These are phyloP conservation scores for Trametes sanguinea DNA, from an alignment of 768 basidiomycete species.

Conservation along the genomic window DNA sequence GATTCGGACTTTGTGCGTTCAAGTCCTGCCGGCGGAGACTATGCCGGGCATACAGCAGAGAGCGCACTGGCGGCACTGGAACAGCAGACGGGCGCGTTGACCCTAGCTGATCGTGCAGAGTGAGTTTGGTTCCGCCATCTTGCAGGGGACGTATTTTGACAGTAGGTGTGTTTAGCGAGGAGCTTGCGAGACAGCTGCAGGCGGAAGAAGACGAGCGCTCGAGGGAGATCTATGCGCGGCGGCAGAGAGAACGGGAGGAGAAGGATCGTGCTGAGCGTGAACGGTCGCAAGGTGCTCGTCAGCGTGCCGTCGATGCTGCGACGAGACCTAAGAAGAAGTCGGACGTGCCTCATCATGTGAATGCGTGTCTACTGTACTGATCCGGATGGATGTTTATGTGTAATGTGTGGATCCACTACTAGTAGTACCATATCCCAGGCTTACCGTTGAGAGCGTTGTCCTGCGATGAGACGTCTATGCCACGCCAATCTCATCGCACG, in stretches of 20 bases:
- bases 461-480: too few relatives aligned
- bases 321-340: constrained; percentile 25
- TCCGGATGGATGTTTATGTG: too few relatives aligned
- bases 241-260: constrained; percentile 37
- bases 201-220: constrained; percentile 69
- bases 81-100: constrained; percentile 41
- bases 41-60: constrained; percentile 72
- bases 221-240: constrained; percentile 37
- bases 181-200: constrained; percentile 76
- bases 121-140: constrained; percentile 38
- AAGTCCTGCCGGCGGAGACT: constrained; percentile 78
- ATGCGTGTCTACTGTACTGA: background rate
- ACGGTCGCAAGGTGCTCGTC: constrained; percentile 8
- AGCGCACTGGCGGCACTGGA: constrained; percentile 55
- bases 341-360: constrained; percentile 32
- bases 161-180: constrained; percentile 43
- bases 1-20: constrained; percentile 67
- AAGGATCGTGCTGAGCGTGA: constrained; percentile 27
- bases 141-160: constrained; percentile 8
- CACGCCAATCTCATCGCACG: too few relatives aligned
- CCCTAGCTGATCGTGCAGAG: constrained; percentile 58
- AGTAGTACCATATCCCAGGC: too few relatives aligned
- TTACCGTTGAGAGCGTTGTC: too few relatives aligned
- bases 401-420: too few relatives aligned
- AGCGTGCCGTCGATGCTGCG: constrained; percentile 13